Evolutionary conservation across 371 early-diverging fungal genomes (phyloP).

Genomic region (Mucor racemosus): DNA sequence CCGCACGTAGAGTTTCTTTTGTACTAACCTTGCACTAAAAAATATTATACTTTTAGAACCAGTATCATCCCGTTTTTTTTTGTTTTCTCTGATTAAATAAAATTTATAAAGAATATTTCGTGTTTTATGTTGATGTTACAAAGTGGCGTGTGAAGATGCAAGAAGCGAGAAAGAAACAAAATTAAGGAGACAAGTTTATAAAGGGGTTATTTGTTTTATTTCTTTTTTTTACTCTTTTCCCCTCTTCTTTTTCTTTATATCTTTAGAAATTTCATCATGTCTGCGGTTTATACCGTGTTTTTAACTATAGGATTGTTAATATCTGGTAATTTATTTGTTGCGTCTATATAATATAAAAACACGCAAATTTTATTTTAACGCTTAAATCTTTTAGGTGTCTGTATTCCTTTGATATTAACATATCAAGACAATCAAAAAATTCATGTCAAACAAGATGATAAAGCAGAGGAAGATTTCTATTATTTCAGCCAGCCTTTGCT

Average conservation of each 20-base stretch:
- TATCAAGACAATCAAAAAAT: constrained; percentile 47
- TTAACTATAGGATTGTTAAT: constrained; percentile 30
- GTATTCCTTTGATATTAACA: constrained; percentile 50
- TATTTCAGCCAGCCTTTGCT: constrained; percentile 47
- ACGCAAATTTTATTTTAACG: not conserved
- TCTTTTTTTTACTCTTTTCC: not conserved
- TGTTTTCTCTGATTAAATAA: not conserved
- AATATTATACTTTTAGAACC: not conserved
- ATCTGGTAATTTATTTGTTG: constrained; percentile 22
- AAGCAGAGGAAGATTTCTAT: constrained; percentile 3
- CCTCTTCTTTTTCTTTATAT: not conserved
- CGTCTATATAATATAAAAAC: not conserved
- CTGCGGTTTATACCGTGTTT: constrained; percentile 24
- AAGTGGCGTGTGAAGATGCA: constrained; percentile 3
- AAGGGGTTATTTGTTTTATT: constrained; percentile 3
- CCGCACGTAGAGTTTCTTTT: no score
- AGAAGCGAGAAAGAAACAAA: not conserved
- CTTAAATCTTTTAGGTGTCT: constrained; percentile 31
- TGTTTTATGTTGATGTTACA: not conserved
- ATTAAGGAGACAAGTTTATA: not conserved
- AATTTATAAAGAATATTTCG: not conserved
- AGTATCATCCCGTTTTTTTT: not conserved
- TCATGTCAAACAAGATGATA: constrained; percentile 23
- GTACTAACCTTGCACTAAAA: not conserved
- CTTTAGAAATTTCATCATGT: constrained; percentile 12